Base-by-base conservation (phyloP, 495 filamentous ascomycete genomes). In the Aspergillus ostianus region DNA sequence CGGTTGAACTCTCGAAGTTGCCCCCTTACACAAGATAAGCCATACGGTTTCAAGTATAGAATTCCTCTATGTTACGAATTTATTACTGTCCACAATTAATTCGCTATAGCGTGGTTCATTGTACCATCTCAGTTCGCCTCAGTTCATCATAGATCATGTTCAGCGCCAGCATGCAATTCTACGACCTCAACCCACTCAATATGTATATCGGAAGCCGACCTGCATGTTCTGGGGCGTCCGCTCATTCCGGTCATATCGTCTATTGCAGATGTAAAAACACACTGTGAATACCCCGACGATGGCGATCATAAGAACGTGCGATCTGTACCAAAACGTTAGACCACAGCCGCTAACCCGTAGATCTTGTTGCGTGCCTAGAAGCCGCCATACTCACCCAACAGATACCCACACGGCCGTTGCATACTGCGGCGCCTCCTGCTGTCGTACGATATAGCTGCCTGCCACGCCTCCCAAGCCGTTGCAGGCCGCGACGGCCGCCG, bases 391-490 rank as follows among this genome's bases (percentile, higher is more conserved):
- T 68, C 45, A 88, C 73, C 85, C 86, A 51, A 91, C 87, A 1
- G 84, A 87, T 13, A 90, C 80, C 85, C 86, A 90, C 4, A 91
- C 81, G 2, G 88, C 88, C 0, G 87, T 91, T 27, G 78, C 67
- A 67, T 91, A 91, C 61, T 74, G 67, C 9, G 89, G 89, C 3
- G 88, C 88, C 62, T 92, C 88, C 8, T 78, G 69, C 54, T 83
- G 80, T 10, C 85, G 73, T 1, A 92, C 87, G 56, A 92, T 91
- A 69, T 84, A 92, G 65, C 85, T 88, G 3, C 89, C 89, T 1
- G 88, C 88, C 57, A 93, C 87, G 2, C 88, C 88, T 17, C 90
- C 89, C 4, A 89, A 79, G 0, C 89, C 89, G 68, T 91, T 91
- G 64, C 84, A 85, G 48, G 87, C 86, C 15, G 86, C 86, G 6